Evolutionary conservation across 768 basidiomycete genomes (phyloP).

Genomic region (Pisolithus microcarpus): DNA sequence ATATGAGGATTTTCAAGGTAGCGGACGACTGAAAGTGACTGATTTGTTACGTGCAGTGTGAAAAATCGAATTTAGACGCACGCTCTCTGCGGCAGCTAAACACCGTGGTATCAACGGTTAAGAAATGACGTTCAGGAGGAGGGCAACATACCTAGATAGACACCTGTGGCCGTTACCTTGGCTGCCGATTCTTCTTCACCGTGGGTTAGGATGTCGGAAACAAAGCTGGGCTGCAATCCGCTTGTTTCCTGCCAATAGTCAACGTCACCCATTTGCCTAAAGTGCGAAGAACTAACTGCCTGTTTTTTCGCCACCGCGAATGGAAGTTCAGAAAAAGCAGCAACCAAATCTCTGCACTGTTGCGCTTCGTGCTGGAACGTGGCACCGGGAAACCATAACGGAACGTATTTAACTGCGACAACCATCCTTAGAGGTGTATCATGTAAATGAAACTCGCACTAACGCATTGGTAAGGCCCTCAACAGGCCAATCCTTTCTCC

Average conservation of each 20-base stretch:
- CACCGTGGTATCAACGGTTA: neutral
- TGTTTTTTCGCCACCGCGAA: slow-evolving; percentile 3
- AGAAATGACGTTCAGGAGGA: neutral
- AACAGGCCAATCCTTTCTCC: slow-evolving; percentile 2
- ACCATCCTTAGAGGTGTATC: neutral
- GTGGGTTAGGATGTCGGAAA: neutral
- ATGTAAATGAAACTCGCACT: neutral
- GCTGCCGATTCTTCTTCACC: neutral
- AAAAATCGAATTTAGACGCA: neutral
- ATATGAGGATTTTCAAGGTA: neutral
- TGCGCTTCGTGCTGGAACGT: slow-evolving; percentile 2
- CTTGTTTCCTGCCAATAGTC: neutral
- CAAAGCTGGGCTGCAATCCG: neutral
- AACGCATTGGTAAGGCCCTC: slow-evolving; percentile 7
- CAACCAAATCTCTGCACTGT: neutral
- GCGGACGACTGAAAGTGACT: neutral
- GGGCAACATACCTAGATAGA: neutral
- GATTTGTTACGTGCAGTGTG: neutral
- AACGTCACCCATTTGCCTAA: neutral
- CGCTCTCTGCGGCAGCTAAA: neutral
- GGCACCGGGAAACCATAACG: slow-evolving; percentile 9
- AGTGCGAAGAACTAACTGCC: neutral
- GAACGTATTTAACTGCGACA: slow-evolving; percentile 4
- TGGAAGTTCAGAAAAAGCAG: slow-evolving; percentile 1
- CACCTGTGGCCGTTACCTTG: neutral